A percentile compares a stretch with the other conserved stretches of the same genome.
Conservation (phyloP, 768 basidiomycete species). For the Paxillus ammoniavirescens region DNA sequence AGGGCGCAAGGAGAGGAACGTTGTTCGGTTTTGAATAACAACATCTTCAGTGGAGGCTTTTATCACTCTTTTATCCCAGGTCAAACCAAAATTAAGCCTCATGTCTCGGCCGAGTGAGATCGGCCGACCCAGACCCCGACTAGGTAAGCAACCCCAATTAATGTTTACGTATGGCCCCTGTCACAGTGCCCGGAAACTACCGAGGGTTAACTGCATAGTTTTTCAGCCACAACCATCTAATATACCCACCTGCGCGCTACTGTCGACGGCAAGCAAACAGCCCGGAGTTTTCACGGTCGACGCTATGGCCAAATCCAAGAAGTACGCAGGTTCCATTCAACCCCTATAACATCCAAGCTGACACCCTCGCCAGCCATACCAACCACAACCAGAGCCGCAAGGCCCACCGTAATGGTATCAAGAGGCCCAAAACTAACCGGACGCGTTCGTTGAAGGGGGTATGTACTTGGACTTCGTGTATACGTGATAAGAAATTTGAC, state of each 20-base stretch:
- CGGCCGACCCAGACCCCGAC: background rate
- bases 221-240: constrained; percentile 29
- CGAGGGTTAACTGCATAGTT: constrained; percentile 30
- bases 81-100: too few relatives aligned
- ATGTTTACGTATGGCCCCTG: too few relatives aligned
- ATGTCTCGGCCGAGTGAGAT: background rate
- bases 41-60: background rate
- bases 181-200: constrained; percentile 17
- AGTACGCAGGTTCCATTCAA: constrained; percentile 48
- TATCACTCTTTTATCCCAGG: background rate
- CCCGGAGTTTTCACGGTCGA: constrained; percentile 15
- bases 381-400: constrained; percentile 97
- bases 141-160: too few relatives aligned
- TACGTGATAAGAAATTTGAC: constrained; percentile 1
- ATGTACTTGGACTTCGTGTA: constrained; percentile 36
- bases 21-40: background rate
- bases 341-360: constrained; percentile 8
- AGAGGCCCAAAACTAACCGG: constrained; percentile 69
- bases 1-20: background rate
- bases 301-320: constrained; percentile 97
- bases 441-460: constrained; percentile 90
- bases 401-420: constrained; percentile 98
- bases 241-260: background rate
- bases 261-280: background rate
- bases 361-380: constrained; percentile 58